Evolutionary conservation across 768 basidiomycete species (phyloP).

Genomic region (Candolleomyces eurysporus): DNA sequence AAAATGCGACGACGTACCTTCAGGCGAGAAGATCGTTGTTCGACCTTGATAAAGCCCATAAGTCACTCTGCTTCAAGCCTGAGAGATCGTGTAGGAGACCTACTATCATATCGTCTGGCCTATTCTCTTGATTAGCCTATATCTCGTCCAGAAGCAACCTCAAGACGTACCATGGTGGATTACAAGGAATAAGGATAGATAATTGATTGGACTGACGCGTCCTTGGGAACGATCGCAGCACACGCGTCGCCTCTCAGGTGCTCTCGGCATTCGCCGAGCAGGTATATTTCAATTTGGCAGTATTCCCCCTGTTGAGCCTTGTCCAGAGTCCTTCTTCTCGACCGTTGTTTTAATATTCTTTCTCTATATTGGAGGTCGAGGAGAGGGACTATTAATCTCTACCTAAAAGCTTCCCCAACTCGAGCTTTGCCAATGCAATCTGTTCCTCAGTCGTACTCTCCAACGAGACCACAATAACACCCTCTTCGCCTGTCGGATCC

Average conservation of each 20-base stretch:
- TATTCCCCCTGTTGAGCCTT: background rate
- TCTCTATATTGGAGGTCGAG: too few relatives aligned
- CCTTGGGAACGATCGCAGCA: constrained; percentile 24
- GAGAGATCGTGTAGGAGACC: constrained; percentile 27
- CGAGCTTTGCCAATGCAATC: constrained; percentile 42
- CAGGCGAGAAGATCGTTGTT: constrained; percentile 99
- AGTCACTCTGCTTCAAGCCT: constrained; percentile 15
- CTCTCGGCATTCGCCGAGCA: constrained; percentile 24
- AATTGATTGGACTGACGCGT: constrained; percentile 38
- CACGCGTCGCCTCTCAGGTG: constrained; percentile 44
- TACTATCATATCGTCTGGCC: constrained; percentile 96
- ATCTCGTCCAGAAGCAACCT: background rate
- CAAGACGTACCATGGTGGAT: constrained; percentile 46
- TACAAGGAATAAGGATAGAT: constrained; percentile 12
- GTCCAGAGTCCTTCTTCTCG: background rate
- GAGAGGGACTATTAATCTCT: background rate
- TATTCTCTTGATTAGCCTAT: constrained; percentile 22
- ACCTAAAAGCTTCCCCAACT: constrained; percentile 26
- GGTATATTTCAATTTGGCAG: background rate
- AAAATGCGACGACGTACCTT: constrained; percentile 54
- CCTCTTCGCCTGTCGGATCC: constrained; percentile 63
- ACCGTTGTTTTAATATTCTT: background rate
- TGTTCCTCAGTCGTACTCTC: constrained; percentile 57
- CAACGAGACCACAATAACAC: constrained; percentile 61
- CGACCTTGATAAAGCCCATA: constrained; percentile 54